Evolutionary conservation across 139 green algal genomes (phyloP), one percentile per base, ranked within the genome.

Genomic region (Chlorella sp.): DNA sequence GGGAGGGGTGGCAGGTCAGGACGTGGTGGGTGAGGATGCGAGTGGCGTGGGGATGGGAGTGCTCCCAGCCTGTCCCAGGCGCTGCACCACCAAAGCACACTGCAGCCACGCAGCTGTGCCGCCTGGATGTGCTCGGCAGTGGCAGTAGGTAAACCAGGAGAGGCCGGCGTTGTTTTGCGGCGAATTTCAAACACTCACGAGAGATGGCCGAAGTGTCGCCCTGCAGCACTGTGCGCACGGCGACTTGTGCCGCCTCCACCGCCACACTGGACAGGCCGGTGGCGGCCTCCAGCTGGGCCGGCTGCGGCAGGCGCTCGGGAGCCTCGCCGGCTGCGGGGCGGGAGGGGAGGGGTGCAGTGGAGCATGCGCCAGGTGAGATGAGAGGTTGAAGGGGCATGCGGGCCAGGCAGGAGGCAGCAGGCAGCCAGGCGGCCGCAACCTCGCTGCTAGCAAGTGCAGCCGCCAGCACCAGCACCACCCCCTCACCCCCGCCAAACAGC

Each of bases 181-280:
- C n/a, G n/a, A n/a, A n/a, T n/a, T n/a, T n/a, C 30, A 3, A 19
- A 40, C 36, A 24, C 77, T 83, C 77, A 83, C 77, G 41, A 62
- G 87, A 87, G 67, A 88, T 88, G 76, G 87, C 73, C 3, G 78
- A 81, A 40, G 84, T 87, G 72, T 84, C 84, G 19, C 62, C 79
- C 56, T 62, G 40, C 84, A 92, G 84, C n/a, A 80, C 30, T 19
- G 48, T 54, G 32, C 41, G 54, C 51, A 90, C 54, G 8, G 56
- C 60, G 80, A 68, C 78, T 58, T 65, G 34, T 0, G 86, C 76
- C 40, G 90, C 81, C 30, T 87, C 73, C 20, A 88, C 56, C 6
- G 77, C 84, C 43, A 80, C 65, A 14, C 22, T 28, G 26, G 81
- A 75, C 74, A 92, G 44, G 22, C 80, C 73, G 1, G 73, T 81